These are phyloP conservation scores for Vaccinium vitisidaea DNA, from an alignment of 148 eudicot genomes.

Conservation along the genomic window DNA sequence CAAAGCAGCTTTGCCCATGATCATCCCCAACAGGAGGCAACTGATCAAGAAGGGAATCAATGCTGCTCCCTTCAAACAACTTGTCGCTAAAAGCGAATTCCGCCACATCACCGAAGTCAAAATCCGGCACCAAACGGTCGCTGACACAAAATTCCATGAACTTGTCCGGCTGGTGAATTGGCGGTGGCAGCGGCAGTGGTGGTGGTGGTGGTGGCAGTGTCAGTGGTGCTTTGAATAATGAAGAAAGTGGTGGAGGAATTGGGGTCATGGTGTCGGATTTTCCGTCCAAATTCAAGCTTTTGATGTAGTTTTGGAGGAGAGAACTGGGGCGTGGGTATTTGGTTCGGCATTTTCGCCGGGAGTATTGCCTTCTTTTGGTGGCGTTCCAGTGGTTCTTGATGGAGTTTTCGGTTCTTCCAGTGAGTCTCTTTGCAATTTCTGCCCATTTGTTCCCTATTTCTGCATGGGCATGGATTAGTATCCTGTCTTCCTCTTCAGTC, in stretches of 20 bases:
- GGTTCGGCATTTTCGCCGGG: constrained; percentile 56
- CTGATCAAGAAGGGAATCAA: constrained; percentile 50
- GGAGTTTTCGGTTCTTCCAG: constrained; percentile 83
- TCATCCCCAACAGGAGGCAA: constrained; percentile 16
- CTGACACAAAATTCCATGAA: constrained; percentile 13
- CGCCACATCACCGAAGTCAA: constrained; percentile 41
- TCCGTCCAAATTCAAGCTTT: constrained; percentile 49
- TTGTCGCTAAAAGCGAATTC: constrained; percentile 47
- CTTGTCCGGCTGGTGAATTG: neutral
- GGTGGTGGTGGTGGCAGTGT: neutral
- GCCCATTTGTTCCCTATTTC: constrained; percentile 92
- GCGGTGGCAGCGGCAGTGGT: neutral
- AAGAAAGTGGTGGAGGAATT: neutral
- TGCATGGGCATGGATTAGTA: constrained; percentile 56
- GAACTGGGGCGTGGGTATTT: constrained; percentile 57
- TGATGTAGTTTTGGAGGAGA: constrained; percentile 69
- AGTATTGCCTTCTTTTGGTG: constrained; percentile 73
- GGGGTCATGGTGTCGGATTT: neutral
- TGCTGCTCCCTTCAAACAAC: constrained; percentile 39
- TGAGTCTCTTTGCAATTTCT: constrained; percentile 70
- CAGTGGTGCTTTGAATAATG: neutral
- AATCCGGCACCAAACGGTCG: constrained; percentile 26
- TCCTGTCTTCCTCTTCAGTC: constrained; percentile 86
- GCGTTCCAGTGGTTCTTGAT: constrained; percentile 96
- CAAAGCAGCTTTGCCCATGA: constrained; percentile 18